Conservation (phyloP, 2,329 filamentous ascomycete genomes). For the Penicillium sp. region DNA sequence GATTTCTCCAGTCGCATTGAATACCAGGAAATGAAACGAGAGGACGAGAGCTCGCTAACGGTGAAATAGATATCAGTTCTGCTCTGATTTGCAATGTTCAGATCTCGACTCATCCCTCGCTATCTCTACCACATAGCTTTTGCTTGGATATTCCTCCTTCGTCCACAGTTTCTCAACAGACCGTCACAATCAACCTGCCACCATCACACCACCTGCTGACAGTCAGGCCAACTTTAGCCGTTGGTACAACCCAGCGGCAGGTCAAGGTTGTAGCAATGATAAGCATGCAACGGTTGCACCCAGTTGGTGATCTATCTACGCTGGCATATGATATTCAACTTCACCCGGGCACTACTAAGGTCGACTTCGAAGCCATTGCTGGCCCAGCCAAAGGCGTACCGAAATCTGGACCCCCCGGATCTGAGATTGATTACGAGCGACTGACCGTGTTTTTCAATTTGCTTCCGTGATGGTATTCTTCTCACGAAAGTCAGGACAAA, state of each 20-base stretch:
- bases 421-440: constrained; percentile 67
- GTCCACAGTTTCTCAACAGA: constrained; percentile 65
- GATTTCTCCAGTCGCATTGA: constrained; percentile 16
- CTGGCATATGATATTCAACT: constrained; percentile 74
- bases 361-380: constrained; percentile 75
- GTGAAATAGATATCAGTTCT: constrained; percentile 51
- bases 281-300: constrained; percentile 60
- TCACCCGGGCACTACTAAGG: constrained; percentile 68
- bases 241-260: constrained; percentile 63
- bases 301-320: constrained; percentile 52
- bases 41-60: constrained; percentile 1
- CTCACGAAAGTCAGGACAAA: too few species aligned
- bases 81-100: constrained; percentile 66
- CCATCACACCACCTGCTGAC: constrained; percentile 67
- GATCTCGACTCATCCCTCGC: constrained; percentile 65
- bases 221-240: constrained; percentile 63
- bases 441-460: constrained; percentile 73
- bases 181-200: constrained; percentile 68
- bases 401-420: constrained; percentile 56
- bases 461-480: constrained; percentile 47
- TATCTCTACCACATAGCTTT: constrained; percentile 61
- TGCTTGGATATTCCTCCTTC: constrained; percentile 64
- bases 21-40: neutral
- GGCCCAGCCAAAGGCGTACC: constrained; percentile 60
- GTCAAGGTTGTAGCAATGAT: constrained; percentile 74